Evolutionary conservation across 352 stramenopile species (phyloP), one percentile per base, ranked within the genome.

Genomic region (Phytophthora citricola): DNA sequence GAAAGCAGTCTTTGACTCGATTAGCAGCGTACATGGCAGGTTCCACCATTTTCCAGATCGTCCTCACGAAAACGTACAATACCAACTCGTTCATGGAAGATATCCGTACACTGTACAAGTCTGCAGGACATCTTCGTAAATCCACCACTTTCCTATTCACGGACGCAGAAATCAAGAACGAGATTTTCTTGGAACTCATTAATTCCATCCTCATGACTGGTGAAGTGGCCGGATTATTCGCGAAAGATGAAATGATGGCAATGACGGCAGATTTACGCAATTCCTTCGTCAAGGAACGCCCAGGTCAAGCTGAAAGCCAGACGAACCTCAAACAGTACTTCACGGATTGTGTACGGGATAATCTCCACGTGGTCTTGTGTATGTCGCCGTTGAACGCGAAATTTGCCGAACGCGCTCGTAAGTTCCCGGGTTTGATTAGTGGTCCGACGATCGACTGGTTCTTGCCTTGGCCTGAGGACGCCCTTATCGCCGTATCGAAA

Each of bases 361-460:
- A 99, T 59, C 89, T 99, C 26, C 97, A 99, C 75, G 87, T 99
- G 2, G 97, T 99, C 52, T 80, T 99, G 24, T 99, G 97, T 76
- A 99, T 99, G 97, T 99, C 97, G 44, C 97, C 97, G n/a, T 82
- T 99, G 66, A 99, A 99, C 69, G 89, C 97, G 0, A 98, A 98
- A 69, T 99, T 99, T 78, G 91, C 96, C 0, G 92, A 98, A 12
- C 87, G 97, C 15, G 97, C 97, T 4, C 86, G 97, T 2, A 99
- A 99, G 65, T 99, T 99, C 74, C 97, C 97, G 7, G 95, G 97
- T 5, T 80, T 99, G 26, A 98, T 99, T 55, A 98, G 87, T 46
- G 95, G 92, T 4, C 96, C 96, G n/a, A 99, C 97, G 3, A 99
- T 99, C 66, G 97, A 99, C 58, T 99, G 97, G 97, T 99, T 99